Conservation (phyloP, 768 basidiomycete genomes). For the Coprinopsis sp. region DNA sequence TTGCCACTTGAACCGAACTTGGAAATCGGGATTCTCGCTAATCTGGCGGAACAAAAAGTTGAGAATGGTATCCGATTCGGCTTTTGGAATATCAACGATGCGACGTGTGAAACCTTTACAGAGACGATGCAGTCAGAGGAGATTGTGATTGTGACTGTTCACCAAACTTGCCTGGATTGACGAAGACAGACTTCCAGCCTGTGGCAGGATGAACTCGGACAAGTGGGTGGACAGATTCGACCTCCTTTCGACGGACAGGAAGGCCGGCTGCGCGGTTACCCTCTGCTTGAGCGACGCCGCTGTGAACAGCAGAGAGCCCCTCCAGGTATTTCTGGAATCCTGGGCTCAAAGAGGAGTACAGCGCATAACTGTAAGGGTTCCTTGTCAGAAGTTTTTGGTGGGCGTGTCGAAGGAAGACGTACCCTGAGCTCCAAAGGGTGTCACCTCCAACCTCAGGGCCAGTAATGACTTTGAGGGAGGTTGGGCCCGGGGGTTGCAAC, state of each 20-base stretch:
- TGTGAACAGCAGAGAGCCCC: conserved; percentile 67
- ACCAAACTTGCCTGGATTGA: conserved; percentile 72
- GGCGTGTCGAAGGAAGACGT: conserved; percentile 16
- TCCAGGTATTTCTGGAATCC: conserved; percentile 75
- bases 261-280: conserved; percentile 66
- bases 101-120: conserved; percentile 81
- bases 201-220: conserved; percentile 83
- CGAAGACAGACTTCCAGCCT: conserved; percentile 79
- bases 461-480: conserved; percentile 71
- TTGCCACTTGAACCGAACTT: conserved; percentile 77
- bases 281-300: conserved; percentile 72
- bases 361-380: conserved; percentile 50
- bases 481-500: conserved; percentile 73
- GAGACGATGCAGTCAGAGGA: no score
- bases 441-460: conserved; percentile 72
- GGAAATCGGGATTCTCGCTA: conserved; percentile 64
- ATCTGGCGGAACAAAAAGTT: conserved; percentile 69
- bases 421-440: conserved; percentile 80
- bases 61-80: conserved; percentile 73
- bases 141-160: no score
- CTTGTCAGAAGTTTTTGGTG: not conserved
- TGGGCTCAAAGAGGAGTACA: conserved; percentile 79
- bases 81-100: conserved; percentile 74
- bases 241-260: conserved; percentile 61
- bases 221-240: conserved; percentile 74